Conservation (phyloP, 768 basidiomycete species). For the Clitopilus hobsonii region DNA sequence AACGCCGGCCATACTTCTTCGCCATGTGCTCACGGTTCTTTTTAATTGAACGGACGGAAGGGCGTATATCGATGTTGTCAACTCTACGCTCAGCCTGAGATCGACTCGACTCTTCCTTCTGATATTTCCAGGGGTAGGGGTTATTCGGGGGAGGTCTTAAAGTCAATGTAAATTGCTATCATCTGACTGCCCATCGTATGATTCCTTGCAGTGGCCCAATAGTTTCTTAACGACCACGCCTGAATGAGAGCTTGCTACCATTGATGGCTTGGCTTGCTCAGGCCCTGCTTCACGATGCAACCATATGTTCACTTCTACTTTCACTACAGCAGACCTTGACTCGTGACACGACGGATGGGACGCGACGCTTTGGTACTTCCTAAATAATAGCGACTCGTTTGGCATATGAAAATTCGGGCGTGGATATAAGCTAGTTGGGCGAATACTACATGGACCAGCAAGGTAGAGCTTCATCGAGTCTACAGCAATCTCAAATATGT, state of each 20-base stretch:
- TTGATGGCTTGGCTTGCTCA: not conserved
- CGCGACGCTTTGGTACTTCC: not conserved
- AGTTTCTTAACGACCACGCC: not conserved
- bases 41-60: not conserved
- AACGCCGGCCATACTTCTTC: not conserved
- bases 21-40: not conserved
- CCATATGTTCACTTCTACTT: not conserved
- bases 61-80: not conserved
- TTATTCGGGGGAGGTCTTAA: not conserved
- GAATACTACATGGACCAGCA: not conserved
- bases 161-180: not conserved
- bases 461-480: not conserved
- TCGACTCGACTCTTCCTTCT: not conserved
- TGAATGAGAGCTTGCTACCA: not conserved
- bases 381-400: not conserved
- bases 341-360: not conserved
- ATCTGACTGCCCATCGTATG: not conserved
- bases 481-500: conserved; percentile 1
- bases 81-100: not conserved
- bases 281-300: not conserved
- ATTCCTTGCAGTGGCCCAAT: not conserved
- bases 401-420: not conserved
- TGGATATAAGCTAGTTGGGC: not conserved
- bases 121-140: not conserved
- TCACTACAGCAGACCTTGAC: not conserved